Conservation (phyloP, 2,329 filamentous ascomycete species). For the Pseudodiploospora longispora region DNA sequence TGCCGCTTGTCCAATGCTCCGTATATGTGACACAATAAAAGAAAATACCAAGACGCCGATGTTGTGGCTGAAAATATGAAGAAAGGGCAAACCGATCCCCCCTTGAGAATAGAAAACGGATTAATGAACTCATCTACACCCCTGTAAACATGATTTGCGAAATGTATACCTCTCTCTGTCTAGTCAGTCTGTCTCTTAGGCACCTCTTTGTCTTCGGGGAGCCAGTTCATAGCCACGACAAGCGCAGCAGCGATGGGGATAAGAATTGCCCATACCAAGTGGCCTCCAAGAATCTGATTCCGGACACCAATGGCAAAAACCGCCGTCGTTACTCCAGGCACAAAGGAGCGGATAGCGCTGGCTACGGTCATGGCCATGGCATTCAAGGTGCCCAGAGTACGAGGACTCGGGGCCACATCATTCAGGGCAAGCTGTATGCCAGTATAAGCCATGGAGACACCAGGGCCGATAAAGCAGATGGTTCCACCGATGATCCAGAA, state of each 20-base stretch:
- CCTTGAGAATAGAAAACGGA: too few species aligned
- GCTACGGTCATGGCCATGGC: conserved; percentile 49
- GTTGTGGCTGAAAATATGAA: too few species aligned
- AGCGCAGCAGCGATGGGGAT: conserved; percentile 22
- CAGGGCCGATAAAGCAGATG: conserved; percentile 46
- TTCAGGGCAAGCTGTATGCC: conserved; percentile 67
- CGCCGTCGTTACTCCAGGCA: conserved; percentile 57
- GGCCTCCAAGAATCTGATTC: conserved; percentile 52
- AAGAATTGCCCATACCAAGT: conserved; percentile 34
- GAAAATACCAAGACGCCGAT: too few species aligned
- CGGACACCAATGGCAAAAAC: conserved; percentile 61
- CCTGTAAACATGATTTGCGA: neutral
- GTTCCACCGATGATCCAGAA: conserved; percentile 48
- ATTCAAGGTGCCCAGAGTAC: conserved; percentile 63
- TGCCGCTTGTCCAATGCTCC: too few species aligned
- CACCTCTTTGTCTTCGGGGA: conserved; percentile 19
- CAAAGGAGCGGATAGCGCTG: conserved; percentile 56
- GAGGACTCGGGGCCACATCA: conserved; percentile 58
- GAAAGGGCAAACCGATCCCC: too few species aligned
- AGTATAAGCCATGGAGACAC: conserved; percentile 63
- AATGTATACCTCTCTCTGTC: neutral
- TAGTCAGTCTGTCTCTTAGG: neutral
- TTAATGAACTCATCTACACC: conserved; percentile 3
- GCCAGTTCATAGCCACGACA: conserved; percentile 14
- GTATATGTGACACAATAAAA: too few species aligned